These are phyloP conservation scores for Rhodotorula glutinis DNA, from an alignment of 1,284 basidiomycete genomes.

Conservation along the genomic window DNA sequence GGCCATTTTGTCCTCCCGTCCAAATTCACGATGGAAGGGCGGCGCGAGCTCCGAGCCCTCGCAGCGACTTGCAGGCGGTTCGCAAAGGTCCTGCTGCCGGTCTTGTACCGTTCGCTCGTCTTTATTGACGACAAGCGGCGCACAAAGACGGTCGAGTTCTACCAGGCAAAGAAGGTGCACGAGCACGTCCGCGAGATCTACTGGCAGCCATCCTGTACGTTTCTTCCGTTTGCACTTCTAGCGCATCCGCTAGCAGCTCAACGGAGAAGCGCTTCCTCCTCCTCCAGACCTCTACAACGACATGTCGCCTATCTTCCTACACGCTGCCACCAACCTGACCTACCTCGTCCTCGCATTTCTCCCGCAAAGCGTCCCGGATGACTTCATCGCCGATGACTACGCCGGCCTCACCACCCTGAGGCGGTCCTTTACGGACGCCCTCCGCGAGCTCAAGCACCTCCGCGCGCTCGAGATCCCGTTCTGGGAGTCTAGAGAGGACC, in stretches of 20 bases:
- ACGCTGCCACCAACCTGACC: conserved; percentile 14
- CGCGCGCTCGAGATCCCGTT: conserved; percentile 27
- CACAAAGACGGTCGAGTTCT: conserved; percentile 19
- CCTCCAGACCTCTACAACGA: conserved; percentile 25
- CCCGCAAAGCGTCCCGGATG: conserved; percentile 20
- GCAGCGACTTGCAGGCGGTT: conserved; percentile 13
- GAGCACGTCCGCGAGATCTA: conserved; percentile 21
- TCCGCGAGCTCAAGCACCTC: conserved; percentile 15
- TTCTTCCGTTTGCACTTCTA: not conserved
- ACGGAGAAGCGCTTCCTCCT: not conserved
- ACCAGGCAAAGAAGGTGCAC: conserved; percentile 5
- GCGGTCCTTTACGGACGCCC: conserved; percentile 23
- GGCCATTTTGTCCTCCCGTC: conserved; percentile 22
- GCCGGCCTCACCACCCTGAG: conserved; percentile 17
- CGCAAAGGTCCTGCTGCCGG: conserved; percentile 8
- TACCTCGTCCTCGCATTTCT: conserved; percentile 32
- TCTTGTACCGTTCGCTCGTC: conserved; percentile 19
- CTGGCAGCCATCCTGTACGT: conserved; percentile 20
- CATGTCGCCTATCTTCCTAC: conserved; percentile 23
- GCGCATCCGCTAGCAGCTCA: not conserved
- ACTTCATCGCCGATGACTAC: conserved; percentile 21
- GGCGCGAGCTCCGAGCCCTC: conserved; percentile 17
- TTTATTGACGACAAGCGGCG: conserved; percentile 18
- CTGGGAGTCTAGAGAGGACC: conserved; percentile 22
- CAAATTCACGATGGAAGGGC: conserved; percentile 8